These are phyloP conservation scores for Rehmannia glutinosa DNA, from an alignment of 257 asterid species.

Conservation along the genomic window DNA sequence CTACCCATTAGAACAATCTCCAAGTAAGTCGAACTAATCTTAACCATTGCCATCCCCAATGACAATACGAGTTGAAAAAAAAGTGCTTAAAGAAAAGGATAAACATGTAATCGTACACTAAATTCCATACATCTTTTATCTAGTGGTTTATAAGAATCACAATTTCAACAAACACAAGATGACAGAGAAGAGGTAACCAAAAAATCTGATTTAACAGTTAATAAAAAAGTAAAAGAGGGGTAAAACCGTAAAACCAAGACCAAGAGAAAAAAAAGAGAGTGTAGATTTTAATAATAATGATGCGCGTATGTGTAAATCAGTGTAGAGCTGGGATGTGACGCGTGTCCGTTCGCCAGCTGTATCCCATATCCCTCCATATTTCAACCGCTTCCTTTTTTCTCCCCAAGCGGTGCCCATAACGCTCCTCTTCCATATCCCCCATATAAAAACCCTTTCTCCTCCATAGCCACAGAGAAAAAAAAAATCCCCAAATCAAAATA, in stretches of 20 bases:
- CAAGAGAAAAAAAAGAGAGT: slow-evolving; percentile 21
- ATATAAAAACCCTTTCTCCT: slow-evolving; percentile 18
- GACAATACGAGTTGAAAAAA: no score
- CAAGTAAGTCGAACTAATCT: no score
- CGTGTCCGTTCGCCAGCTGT: slow-evolving; percentile 96
- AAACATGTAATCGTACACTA: no score
- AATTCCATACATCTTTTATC: no score
- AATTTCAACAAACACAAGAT: no score
- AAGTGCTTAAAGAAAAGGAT: no score
- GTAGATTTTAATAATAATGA: slow-evolving; percentile 1
- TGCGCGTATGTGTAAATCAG: slow-evolving; percentile 37
- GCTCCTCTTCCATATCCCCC: slow-evolving; percentile 26
- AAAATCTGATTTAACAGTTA: no score
- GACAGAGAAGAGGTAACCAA: no score
- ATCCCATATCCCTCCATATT: slow-evolving; percentile 47
- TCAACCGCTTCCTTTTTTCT: slow-evolving; percentile 33
- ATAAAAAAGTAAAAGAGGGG: not conserved
- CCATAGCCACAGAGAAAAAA: not conserved
- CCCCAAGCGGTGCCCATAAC: slow-evolving; percentile 53
- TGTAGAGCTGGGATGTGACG: slow-evolving; percentile 44
- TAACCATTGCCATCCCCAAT: no score
- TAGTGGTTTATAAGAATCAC: no score
- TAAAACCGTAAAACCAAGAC: not conserved
- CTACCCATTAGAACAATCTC: no score
- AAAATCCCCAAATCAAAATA: not conserved